Evolutionary conservation across 2,329 filamentous ascomycete genomes (phyloP).

Genomic region (Incumbomyces lentus): DNA sequence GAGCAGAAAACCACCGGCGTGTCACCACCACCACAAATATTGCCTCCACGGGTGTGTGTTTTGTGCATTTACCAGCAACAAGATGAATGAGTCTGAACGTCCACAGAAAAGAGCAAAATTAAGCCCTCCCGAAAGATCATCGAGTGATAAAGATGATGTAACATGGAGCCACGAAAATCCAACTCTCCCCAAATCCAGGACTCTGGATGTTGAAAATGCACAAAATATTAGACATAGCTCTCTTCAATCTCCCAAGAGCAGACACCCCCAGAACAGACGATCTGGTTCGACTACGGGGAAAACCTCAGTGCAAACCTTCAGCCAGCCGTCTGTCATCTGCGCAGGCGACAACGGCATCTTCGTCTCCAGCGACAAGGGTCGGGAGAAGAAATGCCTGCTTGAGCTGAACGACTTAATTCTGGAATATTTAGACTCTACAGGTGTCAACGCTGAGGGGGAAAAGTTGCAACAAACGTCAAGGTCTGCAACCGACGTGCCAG

Average conservation of each 20-base stretch:
- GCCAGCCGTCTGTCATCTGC: constrained; percentile 26
- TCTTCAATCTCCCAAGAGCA: too few relatives aligned
- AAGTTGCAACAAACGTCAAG: background rate
- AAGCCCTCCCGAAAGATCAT: too few relatives aligned
- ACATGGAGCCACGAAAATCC: too few relatives aligned
- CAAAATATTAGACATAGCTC: background rate
- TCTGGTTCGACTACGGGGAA: background rate
- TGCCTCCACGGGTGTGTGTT: too few relatives aligned
- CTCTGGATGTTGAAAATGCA: too few relatives aligned
- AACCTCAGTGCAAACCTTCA: constrained; percentile 2
- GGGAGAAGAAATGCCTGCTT: constrained; percentile 48
- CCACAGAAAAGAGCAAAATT: constrained; percentile 3
- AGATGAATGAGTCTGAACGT: background rate
- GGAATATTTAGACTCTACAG: constrained; percentile 9
- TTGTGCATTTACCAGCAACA: background rate
- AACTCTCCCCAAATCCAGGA: too few relatives aligned
- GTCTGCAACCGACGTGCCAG: constrained; percentile 9
- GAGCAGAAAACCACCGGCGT: too few relatives aligned
- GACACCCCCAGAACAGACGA: too few relatives aligned
- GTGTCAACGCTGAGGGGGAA: background rate
- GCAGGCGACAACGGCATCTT: constrained; percentile 52
- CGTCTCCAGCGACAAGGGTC: constrained; percentile 52
- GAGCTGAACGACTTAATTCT: constrained; percentile 44
- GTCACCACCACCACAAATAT: too few relatives aligned
- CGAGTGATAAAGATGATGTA: too few relatives aligned